These are phyloP conservation scores for Colletotrichum sp. DNA, from an alignment of 2,329 filamentous ascomycete species.

Conservation along the genomic window DNA sequence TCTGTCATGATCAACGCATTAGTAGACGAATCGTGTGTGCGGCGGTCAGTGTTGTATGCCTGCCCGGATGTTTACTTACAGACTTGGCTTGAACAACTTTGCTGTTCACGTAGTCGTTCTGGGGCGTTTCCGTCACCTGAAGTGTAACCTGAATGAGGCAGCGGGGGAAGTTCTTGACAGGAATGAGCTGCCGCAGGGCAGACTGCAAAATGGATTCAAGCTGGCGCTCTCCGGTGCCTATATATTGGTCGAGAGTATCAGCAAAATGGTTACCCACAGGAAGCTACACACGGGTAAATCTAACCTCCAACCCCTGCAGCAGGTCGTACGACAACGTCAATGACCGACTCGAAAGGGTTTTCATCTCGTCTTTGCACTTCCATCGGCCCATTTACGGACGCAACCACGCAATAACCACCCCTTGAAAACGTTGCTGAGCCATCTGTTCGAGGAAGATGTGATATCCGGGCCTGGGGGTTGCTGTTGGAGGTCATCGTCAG, in stretches of 20 bases:
- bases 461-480: slow-evolving; percentile 58
- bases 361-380: slow-evolving; percentile 90
- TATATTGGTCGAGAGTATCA: slow-evolving; percentile 30
- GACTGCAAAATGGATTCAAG: slow-evolving; percentile 79
- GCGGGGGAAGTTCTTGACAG: slow-evolving; percentile 77
- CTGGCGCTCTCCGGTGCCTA: slow-evolving; percentile 78
- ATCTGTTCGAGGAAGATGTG: slow-evolving; percentile 73
- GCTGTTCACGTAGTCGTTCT: slow-evolving; percentile 67
- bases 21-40: background rate
- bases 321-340: slow-evolving; percentile 91
- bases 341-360: slow-evolving; percentile 85
- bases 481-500: slow-evolving; percentile 18
- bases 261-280: background rate
- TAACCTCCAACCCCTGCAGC: slow-evolving; percentile 82
- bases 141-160: slow-evolving; percentile 81
- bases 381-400: slow-evolving; percentile 89
- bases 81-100: slow-evolving; percentile 65
- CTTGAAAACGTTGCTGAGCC: slow-evolving; percentile 81
- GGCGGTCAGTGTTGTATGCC: background rate
- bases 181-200: slow-evolving; percentile 75
- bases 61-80: slow-evolving; percentile 46
- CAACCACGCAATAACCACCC: slow-evolving; percentile 80
- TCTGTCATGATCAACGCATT: slow-evolving; percentile 50
- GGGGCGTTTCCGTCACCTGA: slow-evolving; percentile 74
- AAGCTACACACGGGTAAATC: slow-evolving; percentile 26